phyloP scores from a whole-genome alignment of 768 basidiomycete genomes.

The Lactifluus rugatus region DNA sequence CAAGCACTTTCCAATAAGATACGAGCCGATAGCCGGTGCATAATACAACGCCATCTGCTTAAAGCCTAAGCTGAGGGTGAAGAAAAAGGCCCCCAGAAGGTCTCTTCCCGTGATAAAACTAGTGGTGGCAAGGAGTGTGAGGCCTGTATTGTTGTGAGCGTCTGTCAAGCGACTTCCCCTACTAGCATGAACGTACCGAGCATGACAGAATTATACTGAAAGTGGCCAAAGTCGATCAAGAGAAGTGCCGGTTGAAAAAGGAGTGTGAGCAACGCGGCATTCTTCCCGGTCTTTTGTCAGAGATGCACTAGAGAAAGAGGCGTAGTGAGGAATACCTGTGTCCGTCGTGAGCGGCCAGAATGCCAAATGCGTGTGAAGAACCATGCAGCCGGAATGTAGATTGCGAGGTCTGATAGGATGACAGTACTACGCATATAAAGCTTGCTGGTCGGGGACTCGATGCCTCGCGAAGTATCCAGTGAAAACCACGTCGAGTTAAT shows the following conservation, averaged over 20 bases:
- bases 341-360: slow-evolving; percentile 58
- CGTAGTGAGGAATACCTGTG: slow-evolving; percentile 45
- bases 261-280: slow-evolving; percentile 58
- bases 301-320: background rate
- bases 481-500: slow-evolving; percentile 61
- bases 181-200: slow-evolving; percentile 43
- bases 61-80: slow-evolving; percentile 81
- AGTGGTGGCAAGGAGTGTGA: slow-evolving; percentile 59
- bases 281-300: slow-evolving; percentile 29
- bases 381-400: slow-evolving; percentile 69
- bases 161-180: background rate
- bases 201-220: slow-evolving; percentile 94
- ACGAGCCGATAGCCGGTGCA: slow-evolving; percentile 84
- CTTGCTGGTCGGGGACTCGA: slow-evolving; percentile 56
- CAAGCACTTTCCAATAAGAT: slow-evolving; percentile 82
- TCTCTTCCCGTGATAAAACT: slow-evolving; percentile 64
- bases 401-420: slow-evolving; percentile 50
- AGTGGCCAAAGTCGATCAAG: slow-evolving; percentile 86
- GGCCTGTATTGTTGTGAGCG: slow-evolving; percentile 32
- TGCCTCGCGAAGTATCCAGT: slow-evolving; percentile 57
- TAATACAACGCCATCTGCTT: slow-evolving; percentile 98
- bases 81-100: slow-evolving; percentile 63
- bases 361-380: slow-evolving; percentile 61
- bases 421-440: slow-evolving; percentile 78
- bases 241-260: slow-evolving; percentile 78